Evolutionary conservation across 495 filamentous ascomycete genomes (phyloP).

Genomic region (Hyaloscypha variabilis): DNA sequence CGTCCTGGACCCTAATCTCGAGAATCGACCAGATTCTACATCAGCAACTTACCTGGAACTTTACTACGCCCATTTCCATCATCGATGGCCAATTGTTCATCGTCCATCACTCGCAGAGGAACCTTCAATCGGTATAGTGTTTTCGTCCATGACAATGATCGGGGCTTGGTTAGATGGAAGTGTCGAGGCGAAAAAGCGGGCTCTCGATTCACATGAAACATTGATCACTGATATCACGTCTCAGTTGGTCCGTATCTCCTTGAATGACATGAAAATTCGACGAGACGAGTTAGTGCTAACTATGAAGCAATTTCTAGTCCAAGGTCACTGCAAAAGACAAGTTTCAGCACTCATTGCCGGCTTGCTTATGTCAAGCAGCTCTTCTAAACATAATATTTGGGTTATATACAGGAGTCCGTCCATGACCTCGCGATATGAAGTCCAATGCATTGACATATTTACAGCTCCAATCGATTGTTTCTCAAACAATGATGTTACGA

Average conservation of each 20-base stretch:
- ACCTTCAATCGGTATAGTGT: not conserved
- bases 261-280: not conserved
- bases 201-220: slow-evolving; percentile 15
- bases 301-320: slow-evolving; percentile 2
- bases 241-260: slow-evolving; percentile 15
- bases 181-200: slow-evolving; percentile 17
- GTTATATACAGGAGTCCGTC: slow-evolving; percentile 28
- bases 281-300: not conserved
- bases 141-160: slow-evolving; percentile 27
- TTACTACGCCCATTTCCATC: slow-evolving; percentile 28
- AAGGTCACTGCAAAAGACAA: slow-evolving; percentile 15
- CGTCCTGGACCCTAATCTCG: not conserved
- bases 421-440: not conserved
- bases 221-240: slow-evolving; percentile 10
- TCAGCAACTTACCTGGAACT: slow-evolving; percentile 12
- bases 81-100: slow-evolving; percentile 29
- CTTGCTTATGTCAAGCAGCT: slow-evolving; percentile 20
- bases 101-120: slow-evolving; percentile 16
- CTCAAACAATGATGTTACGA: slow-evolving; percentile 11
- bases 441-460: slow-evolving; percentile 3
- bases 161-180: slow-evolving; percentile 28
- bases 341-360: slow-evolving; percentile 13
- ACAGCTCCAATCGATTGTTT: slow-evolving; percentile 20
- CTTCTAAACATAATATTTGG: slow-evolving; percentile 27
- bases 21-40: not conserved